phyloP scores from a whole-genome alignment of 495 filamentous ascomycete species.

The Talaromyces nanjingensis region DNA sequence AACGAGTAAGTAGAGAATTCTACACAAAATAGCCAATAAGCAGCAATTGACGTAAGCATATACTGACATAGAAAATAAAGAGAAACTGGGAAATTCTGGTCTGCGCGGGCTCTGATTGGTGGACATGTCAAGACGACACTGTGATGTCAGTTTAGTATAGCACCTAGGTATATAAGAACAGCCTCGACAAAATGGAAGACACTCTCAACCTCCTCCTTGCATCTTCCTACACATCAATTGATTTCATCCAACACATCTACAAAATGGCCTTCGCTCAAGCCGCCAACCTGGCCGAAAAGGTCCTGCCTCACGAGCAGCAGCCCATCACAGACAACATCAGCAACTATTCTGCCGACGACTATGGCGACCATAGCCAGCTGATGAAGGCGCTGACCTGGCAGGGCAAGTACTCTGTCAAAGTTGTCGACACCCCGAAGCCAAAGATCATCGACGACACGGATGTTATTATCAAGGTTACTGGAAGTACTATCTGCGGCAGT shows the following conservation, averaged over 20 bases:
- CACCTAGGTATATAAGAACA: no score
- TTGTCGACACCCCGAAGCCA: conserved; percentile 61
- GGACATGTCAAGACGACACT: background rate
- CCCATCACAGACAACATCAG: conserved; percentile 23
- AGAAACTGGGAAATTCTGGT: background rate
- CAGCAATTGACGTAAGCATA: background rate
- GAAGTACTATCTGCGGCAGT: conserved; percentile 78
- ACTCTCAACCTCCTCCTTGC: background rate
- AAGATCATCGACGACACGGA: conserved; percentile 62
- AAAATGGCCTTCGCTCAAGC: conserved; percentile 54
- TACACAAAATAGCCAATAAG: no score
- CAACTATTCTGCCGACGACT: conserved; percentile 42
- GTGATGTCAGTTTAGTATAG: background rate
- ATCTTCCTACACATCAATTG: background rate
- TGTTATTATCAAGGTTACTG: conserved; percentile 79
- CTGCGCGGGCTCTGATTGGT: background rate
- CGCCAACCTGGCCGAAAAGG: conserved; percentile 58
- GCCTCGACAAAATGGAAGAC: background rate
- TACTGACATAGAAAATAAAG: background rate
- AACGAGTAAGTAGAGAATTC: no score
- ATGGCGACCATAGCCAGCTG: conserved; percentile 12
- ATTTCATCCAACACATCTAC: conserved; percentile 5
- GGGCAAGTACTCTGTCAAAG: conserved; percentile 30
- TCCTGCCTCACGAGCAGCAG: conserved; percentile 52
- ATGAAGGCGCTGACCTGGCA: conserved; percentile 26